Conservation (phyloP, 352 stramenopile species). For the Thalassiosira hispida region DNA sequence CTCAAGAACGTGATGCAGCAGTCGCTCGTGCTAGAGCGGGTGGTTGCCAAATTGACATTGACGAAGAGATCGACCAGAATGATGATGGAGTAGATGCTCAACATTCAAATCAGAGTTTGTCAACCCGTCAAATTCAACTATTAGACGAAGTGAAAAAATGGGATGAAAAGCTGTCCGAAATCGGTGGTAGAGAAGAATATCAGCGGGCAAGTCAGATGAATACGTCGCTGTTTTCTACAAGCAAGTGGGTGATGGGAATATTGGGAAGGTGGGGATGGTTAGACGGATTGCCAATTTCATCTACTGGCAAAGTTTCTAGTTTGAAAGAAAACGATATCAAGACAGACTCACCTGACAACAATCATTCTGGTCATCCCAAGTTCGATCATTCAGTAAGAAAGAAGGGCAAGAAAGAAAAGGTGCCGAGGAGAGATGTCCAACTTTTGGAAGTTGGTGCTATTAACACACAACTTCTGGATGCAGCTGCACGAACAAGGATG, state of each 20-base stretch:
- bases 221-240: slow-evolving; percentile 93
- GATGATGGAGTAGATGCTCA: not conserved
- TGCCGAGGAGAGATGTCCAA: slow-evolving; percentile 37
- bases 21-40: slow-evolving; percentile 21
- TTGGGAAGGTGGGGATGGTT: slow-evolving; percentile 84
- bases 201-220: slow-evolving; percentile 94
- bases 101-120: not conserved
- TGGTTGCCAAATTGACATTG: not conserved
- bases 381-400: slow-evolving; percentile 32
- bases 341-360: slow-evolving; percentile 60
- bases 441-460: slow-evolving; percentile 92
- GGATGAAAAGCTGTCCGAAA: slow-evolving; percentile 85
- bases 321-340: slow-evolving; percentile 62
- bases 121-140: slow-evolving; percentile 11
- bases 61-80: not conserved
- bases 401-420: slow-evolving; percentile 21
- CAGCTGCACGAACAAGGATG: slow-evolving; percentile 76
- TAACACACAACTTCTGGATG: slow-evolving; percentile 95
- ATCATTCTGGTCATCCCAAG: slow-evolving; percentile 85
- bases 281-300: slow-evolving; percentile 54
- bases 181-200: slow-evolving; percentile 92
- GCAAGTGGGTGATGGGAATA: slow-evolving; percentile 93
- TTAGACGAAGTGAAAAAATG: slow-evolving; percentile 74
- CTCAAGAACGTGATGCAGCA: slow-evolving; percentile 63
- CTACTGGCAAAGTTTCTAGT: slow-evolving; percentile 7